Evolutionary conservation across 768 basidiomycete species (phyloP).

Genomic region (Leccinum truebloodii): DNA sequence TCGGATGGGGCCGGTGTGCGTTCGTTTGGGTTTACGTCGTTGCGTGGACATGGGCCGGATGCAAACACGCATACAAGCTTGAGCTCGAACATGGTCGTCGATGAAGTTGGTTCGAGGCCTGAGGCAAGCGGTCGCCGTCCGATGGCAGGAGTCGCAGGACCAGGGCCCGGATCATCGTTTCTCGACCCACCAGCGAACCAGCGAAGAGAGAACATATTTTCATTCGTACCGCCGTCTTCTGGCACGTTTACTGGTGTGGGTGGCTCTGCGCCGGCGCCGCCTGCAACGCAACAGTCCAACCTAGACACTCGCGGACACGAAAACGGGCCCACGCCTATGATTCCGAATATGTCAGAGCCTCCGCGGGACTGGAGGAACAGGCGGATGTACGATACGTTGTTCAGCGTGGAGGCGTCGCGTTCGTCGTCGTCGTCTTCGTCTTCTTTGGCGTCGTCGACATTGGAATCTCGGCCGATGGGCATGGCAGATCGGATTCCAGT

Average conservation of each 20-base stretch:
- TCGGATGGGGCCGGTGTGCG: conserved; percentile 16
- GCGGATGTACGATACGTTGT: conserved; percentile 11
- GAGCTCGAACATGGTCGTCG: conserved; percentile 12
- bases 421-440: conserved; percentile 24
- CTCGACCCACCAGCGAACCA: conserved; percentile 8
- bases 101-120: conserved; percentile 8
- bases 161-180: conserved; percentile 9
- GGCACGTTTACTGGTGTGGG: conserved; percentile 5
- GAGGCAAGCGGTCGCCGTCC: conserved; percentile 8
- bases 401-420: conserved; percentile 14
- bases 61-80: conserved; percentile 18
- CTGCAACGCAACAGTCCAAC: not conserved
- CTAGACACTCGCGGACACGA: conserved; percentile 8
- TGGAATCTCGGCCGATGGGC: conserved; percentile 14
- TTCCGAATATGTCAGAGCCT: conserved; percentile 13
- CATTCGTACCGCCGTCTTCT: conserved; percentile 11
- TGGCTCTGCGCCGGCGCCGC: not conserved
- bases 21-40: conserved; percentile 1
- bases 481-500: conserved; percentile 22
- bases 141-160: not conserved
- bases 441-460: conserved; percentile 7
- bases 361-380: conserved; percentile 18
- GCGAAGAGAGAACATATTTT: conserved; percentile 16
- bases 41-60: conserved; percentile 21
- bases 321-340: conserved; percentile 3